Evolutionary conservation across 2,329 filamentous ascomycete species (phyloP), one percentile per base, ranked within the genome.

Genomic region (Alternaria arborescens): DNA sequence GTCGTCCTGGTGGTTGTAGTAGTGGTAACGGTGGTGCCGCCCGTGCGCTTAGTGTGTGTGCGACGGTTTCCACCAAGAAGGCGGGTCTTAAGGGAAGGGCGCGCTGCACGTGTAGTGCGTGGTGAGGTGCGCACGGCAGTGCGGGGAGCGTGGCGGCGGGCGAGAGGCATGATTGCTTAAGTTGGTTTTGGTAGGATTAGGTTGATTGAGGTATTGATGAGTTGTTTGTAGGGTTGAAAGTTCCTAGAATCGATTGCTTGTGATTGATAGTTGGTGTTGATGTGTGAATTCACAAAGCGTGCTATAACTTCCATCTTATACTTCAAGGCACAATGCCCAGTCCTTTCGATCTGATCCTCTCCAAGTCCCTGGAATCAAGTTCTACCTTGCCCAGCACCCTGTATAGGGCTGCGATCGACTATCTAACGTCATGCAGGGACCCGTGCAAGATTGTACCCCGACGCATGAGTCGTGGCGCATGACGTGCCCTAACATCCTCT

Each of bases 21-120:
- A 64, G 78, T 75, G 73, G 76, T 72, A 72, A 69, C 75, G 8
- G 70, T 77, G 8, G 70, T 63, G 24, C 62, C 64, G 67, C 71
- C 80, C 11, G 65, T 59, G 28, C 63, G 64, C n/a, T 77, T 78
- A 26, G 78, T 78, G 41, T 28, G 47, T 47, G 78, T 77, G 51
- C 76, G 72, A 1, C 74, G 78, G 10, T 41, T 41, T 48, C 75
- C 75, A 42, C 82, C 82, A 11, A 83, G 79, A 14, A 88, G 82
- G 55, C 85, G 83, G 53, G 83, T 83, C 79, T 87, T 83, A 47
- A 88, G 78, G 36, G 81, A 82, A 18, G 85, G 85, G 65, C 78
- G 81, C 11, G 40, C 40, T 41, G 79, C 73, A 26, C 46, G 46
- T 18, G 46, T 50, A 44, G 80, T 73, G 34, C 73, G 67, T 34